phyloP scores from a whole-genome alignment of 78 protist species.

The Dictyostelium firmibasis region DNA sequence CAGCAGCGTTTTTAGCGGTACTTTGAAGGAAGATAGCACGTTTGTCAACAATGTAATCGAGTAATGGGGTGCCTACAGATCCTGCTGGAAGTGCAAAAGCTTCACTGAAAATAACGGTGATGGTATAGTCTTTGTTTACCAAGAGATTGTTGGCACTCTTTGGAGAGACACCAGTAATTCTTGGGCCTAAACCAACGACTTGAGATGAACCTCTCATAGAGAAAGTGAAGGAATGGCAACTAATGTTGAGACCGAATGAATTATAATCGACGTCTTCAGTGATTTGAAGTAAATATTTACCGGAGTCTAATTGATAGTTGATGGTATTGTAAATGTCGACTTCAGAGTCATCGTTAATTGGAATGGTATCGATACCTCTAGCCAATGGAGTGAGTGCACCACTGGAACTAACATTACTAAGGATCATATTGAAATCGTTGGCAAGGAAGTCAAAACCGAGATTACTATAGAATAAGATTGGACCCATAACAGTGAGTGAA shows the following conservation, averaged over 20 bases:
- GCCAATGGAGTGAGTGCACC: not conserved
- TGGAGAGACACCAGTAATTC: constrained; percentile 11
- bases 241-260: not conserved
- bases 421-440: constrained; percentile 20
- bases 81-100: not conserved
- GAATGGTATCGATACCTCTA: constrained; percentile 5
- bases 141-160: not conserved
- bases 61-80: not conserved
- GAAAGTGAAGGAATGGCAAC: constrained; percentile 53
- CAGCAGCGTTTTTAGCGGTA: not conserved
- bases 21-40: not conserved
- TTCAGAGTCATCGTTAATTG: constrained; percentile 1
- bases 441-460: constrained; percentile 56
- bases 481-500: not conserved
- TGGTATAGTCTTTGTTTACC: not conserved
- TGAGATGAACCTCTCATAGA: not conserved
- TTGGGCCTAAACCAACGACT: not conserved
- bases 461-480: not conserved
- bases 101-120: constrained; percentile 40
- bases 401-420: not conserved
- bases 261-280: constrained; percentile 10
- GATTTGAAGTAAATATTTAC: constrained; percentile 38
- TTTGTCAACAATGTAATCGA: not conserved
- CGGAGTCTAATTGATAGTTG: not conserved
- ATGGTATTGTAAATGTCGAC: constrained; percentile 18